Evolutionary conservation across 1,284 basidiomycete species (phyloP).

Genomic region (Cryptococcus sp.): DNA sequence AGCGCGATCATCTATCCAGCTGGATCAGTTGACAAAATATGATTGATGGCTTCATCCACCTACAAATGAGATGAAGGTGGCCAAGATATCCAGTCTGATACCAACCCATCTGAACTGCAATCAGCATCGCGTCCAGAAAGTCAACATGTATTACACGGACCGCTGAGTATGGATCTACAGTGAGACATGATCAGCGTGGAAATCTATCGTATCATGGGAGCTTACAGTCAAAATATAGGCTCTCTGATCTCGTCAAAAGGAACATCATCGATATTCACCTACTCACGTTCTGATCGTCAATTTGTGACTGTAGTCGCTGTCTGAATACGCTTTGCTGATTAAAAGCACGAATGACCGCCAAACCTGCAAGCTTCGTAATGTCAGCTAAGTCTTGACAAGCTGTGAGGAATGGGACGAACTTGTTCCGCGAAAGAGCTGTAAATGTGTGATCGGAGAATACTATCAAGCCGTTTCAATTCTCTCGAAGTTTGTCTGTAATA

Average conservation of each 20-base stretch:
- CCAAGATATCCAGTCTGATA: constrained; percentile 22
- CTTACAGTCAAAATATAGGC: constrained; percentile 26
- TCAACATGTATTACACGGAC: neutral
- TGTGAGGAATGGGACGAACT: constrained; percentile 10
- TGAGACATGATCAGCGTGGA: neutral
- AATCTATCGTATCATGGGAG: neutral
- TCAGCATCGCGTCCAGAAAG: neutral
- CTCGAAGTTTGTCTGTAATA: constrained; percentile 26
- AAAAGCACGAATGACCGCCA: constrained; percentile 25
- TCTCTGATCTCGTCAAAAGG: constrained; percentile 2
- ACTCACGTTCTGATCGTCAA: constrained; percentile 18
- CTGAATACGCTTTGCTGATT: constrained; percentile 15
- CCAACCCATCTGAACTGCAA: constrained; percentile 16
- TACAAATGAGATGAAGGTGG: constrained; percentile 18
- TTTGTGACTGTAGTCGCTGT: constrained; percentile 5
- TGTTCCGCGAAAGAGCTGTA: constrained; percentile 29
- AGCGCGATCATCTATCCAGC: constrained; percentile 16
- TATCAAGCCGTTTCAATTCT: constrained; percentile 31
- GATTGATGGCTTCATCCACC: neutral
- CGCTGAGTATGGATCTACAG: constrained; percentile 11
- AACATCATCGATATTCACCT: neutral
- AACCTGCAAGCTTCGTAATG: constrained; percentile 13
- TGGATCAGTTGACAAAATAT: neutral
- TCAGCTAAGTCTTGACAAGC: neutral
- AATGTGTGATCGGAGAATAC: constrained; percentile 21